A percentile compares a stretch with the other conserved stretches of the same genome.
Evolutionary conservation across 2,329 filamentous ascomycete species (phyloP).

Genomic region (Stagonosporopsis rhizophila): DNA sequence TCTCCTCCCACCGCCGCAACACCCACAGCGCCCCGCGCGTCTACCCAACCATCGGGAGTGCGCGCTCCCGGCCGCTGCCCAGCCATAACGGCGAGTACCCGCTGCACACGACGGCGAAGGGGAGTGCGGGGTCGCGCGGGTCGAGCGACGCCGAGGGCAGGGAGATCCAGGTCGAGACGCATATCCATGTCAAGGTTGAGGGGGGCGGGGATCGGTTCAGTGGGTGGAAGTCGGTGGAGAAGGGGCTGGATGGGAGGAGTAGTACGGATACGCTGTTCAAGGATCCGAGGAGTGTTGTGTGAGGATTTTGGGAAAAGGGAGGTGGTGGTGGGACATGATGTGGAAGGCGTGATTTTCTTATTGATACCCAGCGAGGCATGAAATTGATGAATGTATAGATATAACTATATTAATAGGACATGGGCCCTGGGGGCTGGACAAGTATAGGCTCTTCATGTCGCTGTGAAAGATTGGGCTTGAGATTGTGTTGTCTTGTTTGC

Average conservation of each 20-base stretch:
- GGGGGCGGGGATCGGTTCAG: conserved; percentile 10
- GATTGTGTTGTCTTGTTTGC: no score
- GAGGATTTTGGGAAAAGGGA: background rate
- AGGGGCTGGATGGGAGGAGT: background rate
- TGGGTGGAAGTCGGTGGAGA: conserved; percentile 20
- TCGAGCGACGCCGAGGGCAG: conserved; percentile 9
- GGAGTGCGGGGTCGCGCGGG: conserved; percentile 11
- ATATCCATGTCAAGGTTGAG: conserved; percentile 33
- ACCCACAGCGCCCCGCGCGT: conserved; percentile 14
- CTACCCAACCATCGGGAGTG: conserved; percentile 24
- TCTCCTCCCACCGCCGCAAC: conserved; percentile 27
- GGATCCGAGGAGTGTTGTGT: conserved; percentile 11
- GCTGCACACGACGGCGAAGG: conserved; percentile 15
- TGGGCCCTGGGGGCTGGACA: background rate
- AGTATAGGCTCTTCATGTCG: no score
- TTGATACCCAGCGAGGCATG: conserved; percentile 6
- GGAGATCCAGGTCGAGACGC: conserved; percentile 37
- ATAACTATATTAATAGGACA: background rate
- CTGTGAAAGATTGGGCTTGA: no score
- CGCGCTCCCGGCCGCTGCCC: conserved; percentile 7
- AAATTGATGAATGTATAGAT: background rate
- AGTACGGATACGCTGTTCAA: conserved; percentile 26
- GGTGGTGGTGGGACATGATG: no score
- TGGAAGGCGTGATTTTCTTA: background rate
- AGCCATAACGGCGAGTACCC: conserved; percentile 18